Base-by-base conservation (phyloP, 805 yeast species). In the Nakazawaea anatomiae region DNA sequence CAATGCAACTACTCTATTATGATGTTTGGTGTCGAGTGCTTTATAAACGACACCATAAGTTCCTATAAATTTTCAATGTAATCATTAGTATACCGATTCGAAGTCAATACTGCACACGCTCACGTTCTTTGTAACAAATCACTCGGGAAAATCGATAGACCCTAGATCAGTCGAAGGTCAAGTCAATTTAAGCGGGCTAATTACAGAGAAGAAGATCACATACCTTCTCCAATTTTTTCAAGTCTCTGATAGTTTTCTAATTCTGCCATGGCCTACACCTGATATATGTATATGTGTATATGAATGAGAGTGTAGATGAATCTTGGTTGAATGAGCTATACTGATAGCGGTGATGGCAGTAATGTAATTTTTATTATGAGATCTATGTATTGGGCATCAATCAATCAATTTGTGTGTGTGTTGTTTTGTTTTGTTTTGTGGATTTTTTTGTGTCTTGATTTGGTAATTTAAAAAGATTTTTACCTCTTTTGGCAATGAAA, bases 41-140 rank as follows among this genome's bases (percentile, higher is more conserved):
- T 92, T 94, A 71, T 94, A 94, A 9, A 94, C 99, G 34, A 95
- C 97, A 48, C 99, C 99, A 66, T 94, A 92, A 2, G 99, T 92
- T 55, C 96, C 89, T 74, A 48, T 18, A 18, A 18, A 18, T 18
- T 18, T 18, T 18, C 25, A 18, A 18, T 18, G 25, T 2, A 18
- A 18, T 18, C 25, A 18, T 18, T 18, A 18, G 25, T 18, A 18
- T 18, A 18, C 25, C 25, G 25, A 18, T 18, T 18, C 25, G 25
- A 18, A 18, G 25, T 18, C 25, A 18, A 18, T 18, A 18, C 25
- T 18, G 46, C 27, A 14, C 10, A 12, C 42, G 11, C 29, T 30
- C 12, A 14, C 35, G 18, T n/a, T 32, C 18, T 34, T 10, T 12
- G 32, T 38, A 42, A 18, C 31, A 12, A 9, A 31, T 14, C 41